phyloP scores from a whole-genome alignment of 352 stramenopile species.

The Phytophthora pistaciae region DNA sequence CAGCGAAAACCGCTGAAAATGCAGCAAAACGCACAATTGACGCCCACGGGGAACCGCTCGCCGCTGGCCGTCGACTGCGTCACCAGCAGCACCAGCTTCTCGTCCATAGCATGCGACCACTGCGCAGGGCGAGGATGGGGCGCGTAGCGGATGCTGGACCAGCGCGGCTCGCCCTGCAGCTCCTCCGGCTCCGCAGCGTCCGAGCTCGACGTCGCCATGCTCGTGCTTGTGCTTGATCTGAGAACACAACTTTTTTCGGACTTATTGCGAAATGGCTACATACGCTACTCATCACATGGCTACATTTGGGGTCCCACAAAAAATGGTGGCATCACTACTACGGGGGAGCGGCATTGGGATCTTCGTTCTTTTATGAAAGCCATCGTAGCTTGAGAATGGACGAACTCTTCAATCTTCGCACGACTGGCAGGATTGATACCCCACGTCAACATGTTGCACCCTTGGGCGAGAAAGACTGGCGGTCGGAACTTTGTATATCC shows the following conservation, averaged over 20 bases:
- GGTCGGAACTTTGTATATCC: background rate
- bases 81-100: constrained; percentile 70
- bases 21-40: constrained; percentile 74
- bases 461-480: background rate
- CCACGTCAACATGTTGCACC: background rate
- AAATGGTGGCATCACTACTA: no score
- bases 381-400: constrained; percentile 9
- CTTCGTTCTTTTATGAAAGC: background rate
- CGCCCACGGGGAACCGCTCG: constrained; percentile 82
- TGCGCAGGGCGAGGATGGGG: constrained; percentile 33
- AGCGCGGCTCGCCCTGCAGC: constrained; percentile 71
- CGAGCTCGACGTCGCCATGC: no score
- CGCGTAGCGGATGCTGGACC: constrained; percentile 64
- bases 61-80: constrained; percentile 75
- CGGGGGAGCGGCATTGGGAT: no score
- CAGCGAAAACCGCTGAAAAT: background rate
- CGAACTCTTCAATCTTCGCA: background rate
- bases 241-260: no score
- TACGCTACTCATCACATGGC: no score
- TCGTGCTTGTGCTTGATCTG: no score
- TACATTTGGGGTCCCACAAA: no score
- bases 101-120: constrained; percentile 62
- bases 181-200: constrained; percentile 57
- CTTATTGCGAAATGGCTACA: no score
- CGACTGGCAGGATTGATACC: background rate